Percentiles rank a stretch among this genome's conserved stretches.
phyloP scores from a whole-genome alignment of 2,329 filamentous ascomycete genomes.

The Fusarium marasasianum region DNA sequence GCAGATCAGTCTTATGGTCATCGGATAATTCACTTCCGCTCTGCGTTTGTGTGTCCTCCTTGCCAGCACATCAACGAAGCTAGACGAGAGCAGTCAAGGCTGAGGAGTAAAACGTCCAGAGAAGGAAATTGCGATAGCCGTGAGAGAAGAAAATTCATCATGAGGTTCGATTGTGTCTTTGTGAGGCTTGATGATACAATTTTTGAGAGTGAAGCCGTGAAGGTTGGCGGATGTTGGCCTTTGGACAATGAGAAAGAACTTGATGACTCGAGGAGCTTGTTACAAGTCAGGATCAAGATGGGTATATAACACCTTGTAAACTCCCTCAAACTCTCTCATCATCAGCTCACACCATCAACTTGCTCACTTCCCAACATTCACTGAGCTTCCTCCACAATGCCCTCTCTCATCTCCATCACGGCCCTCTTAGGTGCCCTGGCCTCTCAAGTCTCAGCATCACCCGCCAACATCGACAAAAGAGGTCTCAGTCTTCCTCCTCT shows the following conservation, averaged over 20 bases:
- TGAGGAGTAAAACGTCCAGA: not conserved
- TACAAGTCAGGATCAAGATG: not conserved
- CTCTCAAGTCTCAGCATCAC: slow-evolving; percentile 23
- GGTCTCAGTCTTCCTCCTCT: slow-evolving; percentile 60
- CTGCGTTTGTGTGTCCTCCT: not conserved
- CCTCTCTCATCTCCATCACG: slow-evolving; percentile 30
- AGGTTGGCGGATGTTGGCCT: not conserved
- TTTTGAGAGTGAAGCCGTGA: not conserved
- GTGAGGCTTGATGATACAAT: slow-evolving; percentile 39
- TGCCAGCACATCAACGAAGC: slow-evolving; percentile 28
- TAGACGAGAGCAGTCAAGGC: slow-evolving; percentile 7
- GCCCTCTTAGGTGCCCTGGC: slow-evolving; percentile 31
- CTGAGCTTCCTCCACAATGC: slow-evolving; percentile 16
- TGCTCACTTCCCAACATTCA: slow-evolving; percentile 15
- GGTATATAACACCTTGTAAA: slow-evolving; percentile 33
- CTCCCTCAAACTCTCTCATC: slow-evolving; percentile 36
- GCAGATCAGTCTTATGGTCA: slow-evolving; percentile 19
- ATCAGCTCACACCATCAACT: slow-evolving; percentile 28
- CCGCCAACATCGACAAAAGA: slow-evolving; percentile 21
- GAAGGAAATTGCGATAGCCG: slow-evolving; percentile 32
- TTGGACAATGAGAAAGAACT: not conserved
- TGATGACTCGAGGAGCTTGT: not conserved
- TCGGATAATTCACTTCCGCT: not conserved
- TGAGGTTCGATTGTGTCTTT: slow-evolving; percentile 27
- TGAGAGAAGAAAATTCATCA: not conserved